A percentile compares a stretch with the other conserved stretches of the same genome.
Evolutionary conservation across 1,284 basidiomycete species (phyloP).

Genomic region (Apiotrichum montevideense): DNA sequence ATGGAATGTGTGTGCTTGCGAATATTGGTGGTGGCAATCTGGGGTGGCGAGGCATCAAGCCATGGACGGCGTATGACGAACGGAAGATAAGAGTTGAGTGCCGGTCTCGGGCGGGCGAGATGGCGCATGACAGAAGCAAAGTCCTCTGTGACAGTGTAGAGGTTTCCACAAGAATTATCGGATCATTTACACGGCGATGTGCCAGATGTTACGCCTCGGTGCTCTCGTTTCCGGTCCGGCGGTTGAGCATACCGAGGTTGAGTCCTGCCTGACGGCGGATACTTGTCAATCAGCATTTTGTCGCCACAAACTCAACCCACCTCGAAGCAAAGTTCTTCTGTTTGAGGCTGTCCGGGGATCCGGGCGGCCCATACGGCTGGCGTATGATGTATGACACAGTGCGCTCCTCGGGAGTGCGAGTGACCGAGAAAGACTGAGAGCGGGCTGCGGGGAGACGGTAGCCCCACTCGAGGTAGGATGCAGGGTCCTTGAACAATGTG

Average conservation of each 20-base stretch:
- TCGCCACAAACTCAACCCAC: background rate
- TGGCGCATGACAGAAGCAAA: no score
- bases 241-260: conserved; percentile 32
- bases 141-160: no score
- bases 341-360: conserved; percentile 75
- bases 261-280: conserved; percentile 27
- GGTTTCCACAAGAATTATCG: no score
- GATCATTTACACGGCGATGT: no score
- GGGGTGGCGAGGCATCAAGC: conserved; percentile 1
- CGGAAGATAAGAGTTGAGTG: no score
- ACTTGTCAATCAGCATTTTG: background rate
- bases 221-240: conserved; percentile 16
- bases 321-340: conserved; percentile 72
- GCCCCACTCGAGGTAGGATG: conserved; percentile 15
- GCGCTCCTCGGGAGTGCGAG: background rate
- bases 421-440: conserved; percentile 16
- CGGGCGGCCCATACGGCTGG: conserved; percentile 79
- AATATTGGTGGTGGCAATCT: no score
- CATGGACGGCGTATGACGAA: background rate
- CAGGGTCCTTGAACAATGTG: conserved; percentile 10
- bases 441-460: conserved; percentile 14
- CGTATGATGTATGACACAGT: conserved; percentile 48
- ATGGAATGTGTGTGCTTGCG: background rate
- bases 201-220: conserved; percentile 3
- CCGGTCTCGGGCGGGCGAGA: no score